Conservation (phyloP, 2,329 filamentous ascomycete species). For the Ambrosiella cleistominuta region DNA sequence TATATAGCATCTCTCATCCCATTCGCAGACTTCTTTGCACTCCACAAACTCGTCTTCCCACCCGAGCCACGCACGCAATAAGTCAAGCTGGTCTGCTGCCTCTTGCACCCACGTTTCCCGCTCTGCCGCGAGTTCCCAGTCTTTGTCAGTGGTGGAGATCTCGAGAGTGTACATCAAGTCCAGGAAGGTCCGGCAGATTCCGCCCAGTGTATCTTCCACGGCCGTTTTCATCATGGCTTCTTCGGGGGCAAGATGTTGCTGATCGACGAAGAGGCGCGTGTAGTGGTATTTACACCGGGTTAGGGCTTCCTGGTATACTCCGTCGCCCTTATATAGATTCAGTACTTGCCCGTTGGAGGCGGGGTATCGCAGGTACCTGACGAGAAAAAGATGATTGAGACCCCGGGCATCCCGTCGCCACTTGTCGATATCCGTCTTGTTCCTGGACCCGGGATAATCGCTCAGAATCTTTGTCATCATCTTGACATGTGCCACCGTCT, state of each 20-base stretch:
- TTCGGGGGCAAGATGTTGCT: constrained; percentile 19
- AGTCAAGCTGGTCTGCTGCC: constrained; percentile 14
- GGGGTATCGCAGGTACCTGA: constrained; percentile 30
- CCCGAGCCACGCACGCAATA: constrained; percentile 31
- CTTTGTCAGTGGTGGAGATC: too few relatives aligned
- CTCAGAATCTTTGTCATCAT: constrained; percentile 19
- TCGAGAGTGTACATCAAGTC: constrained; percentile 23
- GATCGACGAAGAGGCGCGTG: constrained; percentile 15
- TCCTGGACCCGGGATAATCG: constrained; percentile 11
- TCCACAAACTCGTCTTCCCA: constrained; percentile 30
- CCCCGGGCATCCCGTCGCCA: constrained; percentile 21
- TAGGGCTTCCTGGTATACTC: constrained; percentile 23
- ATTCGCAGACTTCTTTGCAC: constrained; percentile 24
- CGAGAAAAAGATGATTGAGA: constrained; percentile 26
- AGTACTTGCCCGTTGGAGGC: background rate
- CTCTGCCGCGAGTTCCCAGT: background rate
- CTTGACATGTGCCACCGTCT: constrained; percentile 21
- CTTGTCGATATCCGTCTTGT: constrained; percentile 16
- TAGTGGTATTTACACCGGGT: constrained; percentile 26
- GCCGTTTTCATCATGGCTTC: constrained; percentile 24
- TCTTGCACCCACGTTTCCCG: background rate
- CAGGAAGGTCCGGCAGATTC: constrained; percentile 25
- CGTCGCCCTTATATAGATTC: constrained; percentile 15
- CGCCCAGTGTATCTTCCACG: constrained; percentile 24
- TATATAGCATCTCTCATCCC: constrained; percentile 30